Evolutionary conservation across 2,329 filamentous ascomycete genomes (phyloP).

Genomic region (Didymella lethalis): DNA sequence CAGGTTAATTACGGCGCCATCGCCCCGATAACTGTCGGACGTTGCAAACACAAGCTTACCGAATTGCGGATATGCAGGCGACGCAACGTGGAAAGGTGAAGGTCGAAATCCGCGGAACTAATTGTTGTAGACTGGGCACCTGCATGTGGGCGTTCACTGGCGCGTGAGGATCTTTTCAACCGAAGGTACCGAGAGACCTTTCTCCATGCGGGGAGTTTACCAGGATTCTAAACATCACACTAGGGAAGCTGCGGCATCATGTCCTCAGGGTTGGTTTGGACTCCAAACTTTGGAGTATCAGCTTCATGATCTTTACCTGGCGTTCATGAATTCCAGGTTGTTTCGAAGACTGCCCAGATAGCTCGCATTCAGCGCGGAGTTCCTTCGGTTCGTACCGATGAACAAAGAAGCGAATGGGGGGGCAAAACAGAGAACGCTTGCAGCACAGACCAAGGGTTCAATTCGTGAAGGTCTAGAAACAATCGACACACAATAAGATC

Average conservation of each 20-base stretch:
- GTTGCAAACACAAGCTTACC: slow-evolving; percentile 11
- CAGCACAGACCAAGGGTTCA: slow-evolving; percentile 20
- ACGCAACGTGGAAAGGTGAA: slow-evolving; percentile 14
- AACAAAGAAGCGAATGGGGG: neutral
- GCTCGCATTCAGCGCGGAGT: neutral
- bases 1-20: neutral
- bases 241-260: neutral
- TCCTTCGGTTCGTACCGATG: slow-evolving; percentile 7
- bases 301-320: neutral
- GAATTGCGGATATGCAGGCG: slow-evolving; percentile 6
- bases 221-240: neutral
- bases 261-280: neutral
- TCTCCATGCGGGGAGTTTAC: neutral
- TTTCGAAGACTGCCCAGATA: slow-evolving; percentile 6
- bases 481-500: neutral
- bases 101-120: slow-evolving; percentile 1
- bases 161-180: slow-evolving; percentile 8
- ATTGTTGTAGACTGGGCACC: slow-evolving; percentile 4
- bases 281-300: neutral
- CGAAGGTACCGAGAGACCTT: neutral
- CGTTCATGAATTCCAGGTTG: neutral
- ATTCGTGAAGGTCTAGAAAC: neutral
- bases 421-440: slow-evolving; percentile 7
- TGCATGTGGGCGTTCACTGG: slow-evolving; percentile 8
- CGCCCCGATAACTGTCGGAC: slow-evolving; percentile 9